These are phyloP conservation scores for Aspergillus sclerotiicarbonarius DNA, from an alignment of 495 filamentous ascomycete genomes.

Conservation along the genomic window DNA sequence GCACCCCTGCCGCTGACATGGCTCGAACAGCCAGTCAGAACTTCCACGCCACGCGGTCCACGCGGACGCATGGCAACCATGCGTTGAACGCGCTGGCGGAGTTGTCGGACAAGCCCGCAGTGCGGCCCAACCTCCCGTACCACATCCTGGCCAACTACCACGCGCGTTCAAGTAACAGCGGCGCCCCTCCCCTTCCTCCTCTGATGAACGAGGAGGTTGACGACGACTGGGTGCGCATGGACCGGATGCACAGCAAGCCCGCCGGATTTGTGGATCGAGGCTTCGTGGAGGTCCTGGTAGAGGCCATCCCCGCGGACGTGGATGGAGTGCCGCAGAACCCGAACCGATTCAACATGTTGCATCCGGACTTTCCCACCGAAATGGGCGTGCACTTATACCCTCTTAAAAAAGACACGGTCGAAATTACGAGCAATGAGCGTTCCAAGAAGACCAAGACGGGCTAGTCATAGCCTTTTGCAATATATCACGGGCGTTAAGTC, in stretches of 20 bases:
- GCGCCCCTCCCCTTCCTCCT: slow-evolving; percentile 48
- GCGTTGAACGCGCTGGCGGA: slow-evolving; percentile 61
- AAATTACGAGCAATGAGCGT: slow-evolving; percentile 16
- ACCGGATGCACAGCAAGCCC: slow-evolving; percentile 37
- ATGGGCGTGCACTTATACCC: slow-evolving; percentile 41
- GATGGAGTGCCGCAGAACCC: slow-evolving; percentile 36
- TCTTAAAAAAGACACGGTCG: slow-evolving; percentile 12
- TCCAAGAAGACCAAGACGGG: slow-evolving; percentile 17
- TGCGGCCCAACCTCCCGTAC: slow-evolving; percentile 63
- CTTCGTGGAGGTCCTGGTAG: slow-evolving; percentile 37
- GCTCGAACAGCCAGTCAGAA: slow-evolving; percentile 65
- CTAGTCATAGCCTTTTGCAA: slow-evolving; percentile 12
- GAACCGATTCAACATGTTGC: slow-evolving; percentile 35
- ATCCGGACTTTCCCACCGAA: slow-evolving; percentile 41
- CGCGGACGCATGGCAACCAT: slow-evolving; percentile 54
- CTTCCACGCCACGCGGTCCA: slow-evolving; percentile 69
- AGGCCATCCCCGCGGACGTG: slow-evolving; percentile 29
- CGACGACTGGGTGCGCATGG: slow-evolving; percentile 59
- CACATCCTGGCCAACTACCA: slow-evolving; percentile 53
- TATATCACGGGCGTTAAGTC: background rate
- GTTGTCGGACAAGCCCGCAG: slow-evolving; percentile 61
- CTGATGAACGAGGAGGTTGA: slow-evolving; percentile 58
- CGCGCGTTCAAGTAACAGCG: slow-evolving; percentile 40
- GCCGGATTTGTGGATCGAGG: slow-evolving; percentile 37
- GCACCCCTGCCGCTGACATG: slow-evolving; percentile 63